Percentiles rank a stretch among this genome's conserved stretches.
Evolutionary conservation across 140 eudicot genomes (phyloP).

Genomic region (Stevia rebaudiana): DNA sequence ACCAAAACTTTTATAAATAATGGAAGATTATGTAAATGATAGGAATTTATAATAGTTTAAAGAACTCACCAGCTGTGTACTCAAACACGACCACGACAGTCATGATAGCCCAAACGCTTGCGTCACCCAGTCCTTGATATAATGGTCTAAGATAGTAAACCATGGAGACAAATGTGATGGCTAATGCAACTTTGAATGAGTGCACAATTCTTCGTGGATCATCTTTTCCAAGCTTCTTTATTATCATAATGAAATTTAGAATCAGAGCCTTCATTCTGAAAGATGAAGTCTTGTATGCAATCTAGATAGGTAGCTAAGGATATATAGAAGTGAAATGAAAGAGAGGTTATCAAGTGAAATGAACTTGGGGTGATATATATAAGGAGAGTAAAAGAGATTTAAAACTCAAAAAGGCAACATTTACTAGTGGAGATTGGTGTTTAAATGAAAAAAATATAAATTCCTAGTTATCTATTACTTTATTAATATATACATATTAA

Average conservation of each 20-base stretch:
- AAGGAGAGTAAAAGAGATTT: neutral
- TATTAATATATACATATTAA: too few species aligned
- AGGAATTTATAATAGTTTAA: too few species aligned
- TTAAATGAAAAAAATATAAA: too few species aligned
- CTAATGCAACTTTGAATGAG: slow-evolving; percentile 71
- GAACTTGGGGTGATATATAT: slow-evolving; percentile 23
- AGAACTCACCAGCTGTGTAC: slow-evolving; percentile 60
- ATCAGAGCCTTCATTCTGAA: slow-evolving; percentile 14
- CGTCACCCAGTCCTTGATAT: slow-evolving; percentile 59
- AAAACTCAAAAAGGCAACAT: too few species aligned
- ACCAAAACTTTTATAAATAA: neutral
- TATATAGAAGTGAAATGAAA: slow-evolving; percentile 11
- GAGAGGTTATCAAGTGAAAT: slow-evolving; percentile 21
- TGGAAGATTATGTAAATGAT: neutral
- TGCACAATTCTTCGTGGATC: slow-evolving; percentile 71
- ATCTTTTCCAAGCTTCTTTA: slow-evolving; percentile 40
- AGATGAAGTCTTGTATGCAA: slow-evolving; percentile 14
- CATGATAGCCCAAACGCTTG: slow-evolving; percentile 83
- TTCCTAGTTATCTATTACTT: too few species aligned
- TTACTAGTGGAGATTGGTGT: too few species aligned
- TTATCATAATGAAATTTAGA: slow-evolving; percentile 8
- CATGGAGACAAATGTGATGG: slow-evolving; percentile 61
- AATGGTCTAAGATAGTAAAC: slow-evolving; percentile 57
- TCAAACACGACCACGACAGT: slow-evolving; percentile 86
- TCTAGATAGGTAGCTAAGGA: slow-evolving; percentile 11